Conservation (phyloP, 306 rosid genomes). For the Cicer yamashitae region DNA sequence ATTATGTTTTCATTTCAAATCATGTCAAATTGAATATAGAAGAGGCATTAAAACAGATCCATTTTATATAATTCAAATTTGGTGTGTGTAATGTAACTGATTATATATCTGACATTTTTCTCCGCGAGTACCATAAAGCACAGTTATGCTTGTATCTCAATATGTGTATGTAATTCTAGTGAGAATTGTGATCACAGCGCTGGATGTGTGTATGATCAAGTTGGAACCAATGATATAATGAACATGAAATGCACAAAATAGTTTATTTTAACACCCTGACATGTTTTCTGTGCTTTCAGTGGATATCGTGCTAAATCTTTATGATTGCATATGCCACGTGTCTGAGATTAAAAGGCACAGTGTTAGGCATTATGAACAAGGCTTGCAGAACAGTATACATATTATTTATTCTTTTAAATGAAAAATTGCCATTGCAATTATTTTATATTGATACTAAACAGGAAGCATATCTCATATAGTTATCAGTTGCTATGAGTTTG, state of each 20-base stretch:
- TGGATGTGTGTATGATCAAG: background rate
- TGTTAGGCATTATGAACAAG: constrained; percentile 2
- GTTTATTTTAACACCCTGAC: background rate
- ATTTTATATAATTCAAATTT: constrained; percentile 7
- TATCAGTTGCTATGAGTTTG: constrained; percentile 59
- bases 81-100: background rate
- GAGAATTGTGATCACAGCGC: background rate
- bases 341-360: constrained; percentile 22
- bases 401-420: constrained; percentile 20
- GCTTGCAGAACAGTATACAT: constrained; percentile 8
- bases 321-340: constrained; percentile 28
- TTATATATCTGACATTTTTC: background rate
- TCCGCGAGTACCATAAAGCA: background rate
- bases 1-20: background rate
- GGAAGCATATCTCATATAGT: constrained; percentile 51
- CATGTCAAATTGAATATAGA: background rate
- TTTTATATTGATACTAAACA: constrained; percentile 46
- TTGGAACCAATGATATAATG: constrained; percentile 9
- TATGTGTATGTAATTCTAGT: background rate
- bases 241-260: background rate
- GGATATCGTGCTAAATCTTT: background rate
- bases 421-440: constrained; percentile 39
- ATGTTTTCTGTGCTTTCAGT: constrained; percentile 7
- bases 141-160: background rate
- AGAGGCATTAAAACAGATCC: background rate